Evolutionary conservation across 441 rosid species (phyloP), one percentile per base, ranked within the genome.

Genomic region (Oxalis stricta): DNA sequence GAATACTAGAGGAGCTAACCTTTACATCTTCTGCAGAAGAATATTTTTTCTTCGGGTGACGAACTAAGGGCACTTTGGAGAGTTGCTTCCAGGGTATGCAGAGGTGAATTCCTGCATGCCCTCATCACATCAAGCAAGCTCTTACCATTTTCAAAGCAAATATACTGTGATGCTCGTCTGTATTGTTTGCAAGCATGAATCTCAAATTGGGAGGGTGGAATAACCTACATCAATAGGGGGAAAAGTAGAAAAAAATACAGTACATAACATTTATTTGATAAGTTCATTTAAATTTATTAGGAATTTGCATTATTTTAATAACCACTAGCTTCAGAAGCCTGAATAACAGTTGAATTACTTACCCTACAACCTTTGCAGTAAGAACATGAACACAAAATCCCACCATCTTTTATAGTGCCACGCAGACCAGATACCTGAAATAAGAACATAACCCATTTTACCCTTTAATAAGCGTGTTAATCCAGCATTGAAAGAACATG

Each of bases 131-230:
- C 99, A 47, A 91, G 95, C 63, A 91, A 70, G 72, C 99, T 91
- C 73, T 79, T 91, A 47, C 99, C 99, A 64, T 91, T 91, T 69
- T 86, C 95, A 51, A 91, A 76, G 67, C 96, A 91, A 52, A 81
- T 91, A 63, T 91, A 91, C 36, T 91, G 99, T 21, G 87, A 67
- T 10, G 99, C 99, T 33, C 99, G 83, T 64, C 83, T 76, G 62
- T 91, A 91, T 49, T 77, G 85, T 42, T 79, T 81, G 56, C 84
- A 75, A 20, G 98, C 98, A 77, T 91, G 98, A 61, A 91, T 83
- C 85, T 91, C 98, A 56, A 91, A 91, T 62, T 81, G 86, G 37
- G 99, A 91, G 41, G 99, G 89, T 14, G 96, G 83, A 64, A 91
- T 59, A 36, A 91, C 91, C 99, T 91, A 66, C 57, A 65, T 34